These are phyloP conservation scores for Verticillium klebahnii DNA, from an alignment of 2,329 filamentous ascomycete species.

Conservation along the genomic window DNA sequence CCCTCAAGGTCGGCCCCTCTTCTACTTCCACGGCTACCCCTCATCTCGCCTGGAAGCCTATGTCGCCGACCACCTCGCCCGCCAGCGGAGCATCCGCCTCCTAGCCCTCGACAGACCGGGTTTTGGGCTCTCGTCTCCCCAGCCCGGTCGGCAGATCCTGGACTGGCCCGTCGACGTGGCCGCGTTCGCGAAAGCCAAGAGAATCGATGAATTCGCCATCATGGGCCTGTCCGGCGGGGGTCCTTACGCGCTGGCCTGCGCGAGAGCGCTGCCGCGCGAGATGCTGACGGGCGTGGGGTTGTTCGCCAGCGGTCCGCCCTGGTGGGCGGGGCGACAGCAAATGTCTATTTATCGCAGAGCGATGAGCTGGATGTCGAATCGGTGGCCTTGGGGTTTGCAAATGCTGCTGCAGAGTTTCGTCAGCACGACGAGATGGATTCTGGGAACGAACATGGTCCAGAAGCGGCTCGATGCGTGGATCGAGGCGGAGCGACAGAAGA, in stretches of 20 bases:
- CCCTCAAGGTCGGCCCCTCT: background rate
- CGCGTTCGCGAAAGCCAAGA: constrained; percentile 20
- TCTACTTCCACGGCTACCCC: constrained; percentile 37
- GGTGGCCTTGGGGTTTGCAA: constrained; percentile 10
- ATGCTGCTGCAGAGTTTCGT: constrained; percentile 16
- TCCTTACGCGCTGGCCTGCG: constrained; percentile 30
- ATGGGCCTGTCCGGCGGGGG: constrained; percentile 30
- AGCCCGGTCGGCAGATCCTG: constrained; percentile 22
- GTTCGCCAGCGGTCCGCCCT: constrained; percentile 25
- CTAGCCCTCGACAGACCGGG: constrained; percentile 36
- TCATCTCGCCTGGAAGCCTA: constrained; percentile 31
- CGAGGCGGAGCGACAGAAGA: constrained; percentile 1
- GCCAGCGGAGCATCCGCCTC: constrained; percentile 22
- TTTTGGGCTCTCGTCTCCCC: constrained; percentile 31
- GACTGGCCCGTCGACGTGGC: constrained; percentile 29
- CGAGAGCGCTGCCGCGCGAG: constrained; percentile 19
- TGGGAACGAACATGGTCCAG: constrained; percentile 7
- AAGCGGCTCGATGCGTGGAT: constrained; percentile 3
- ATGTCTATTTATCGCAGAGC: constrained; percentile 15
- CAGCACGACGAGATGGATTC: constrained; percentile 15
- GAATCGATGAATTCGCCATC: constrained; percentile 23
- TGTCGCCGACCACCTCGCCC: constrained; percentile 18
- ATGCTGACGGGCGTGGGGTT: constrained; percentile 30
- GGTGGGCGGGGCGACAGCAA: constrained; percentile 26
- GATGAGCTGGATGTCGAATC: background rate